Percentiles rank a stretch among this genome's conserved stretches.
These are phyloP conservation scores for Thielaviopsis ethacetica DNA, from an alignment of 2,329 filamentous ascomycete genomes.

Conservation along the genomic window DNA sequence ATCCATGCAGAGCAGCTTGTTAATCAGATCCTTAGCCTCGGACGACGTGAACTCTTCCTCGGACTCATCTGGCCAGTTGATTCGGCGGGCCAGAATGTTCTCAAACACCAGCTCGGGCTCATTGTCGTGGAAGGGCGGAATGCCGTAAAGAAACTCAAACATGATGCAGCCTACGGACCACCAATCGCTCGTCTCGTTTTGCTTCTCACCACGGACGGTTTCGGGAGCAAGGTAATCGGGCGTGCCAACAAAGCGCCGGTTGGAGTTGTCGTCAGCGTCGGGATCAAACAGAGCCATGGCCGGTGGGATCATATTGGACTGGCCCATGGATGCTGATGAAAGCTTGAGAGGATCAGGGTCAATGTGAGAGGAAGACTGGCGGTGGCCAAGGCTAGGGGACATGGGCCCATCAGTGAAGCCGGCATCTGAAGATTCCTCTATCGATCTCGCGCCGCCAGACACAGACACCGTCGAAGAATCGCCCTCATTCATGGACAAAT, in stretches of 20 bases:
- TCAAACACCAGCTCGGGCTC: slow-evolving; percentile 92
- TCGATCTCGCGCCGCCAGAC: slow-evolving; percentile 34
- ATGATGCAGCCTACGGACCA: slow-evolving; percentile 98
- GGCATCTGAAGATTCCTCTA: slow-evolving; percentile 34
- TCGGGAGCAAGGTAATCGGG: slow-evolving; percentile 95
- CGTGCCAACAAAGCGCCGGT: slow-evolving; percentile 85
- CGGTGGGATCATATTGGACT: slow-evolving; percentile 59
- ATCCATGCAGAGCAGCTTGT: slow-evolving; percentile 74
- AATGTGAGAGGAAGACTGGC: background rate
- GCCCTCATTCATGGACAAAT: slow-evolving; percentile 55
- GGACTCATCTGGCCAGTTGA: slow-evolving; percentile 79
- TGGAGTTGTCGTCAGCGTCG: slow-evolving; percentile 55
- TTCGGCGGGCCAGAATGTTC: slow-evolving; percentile 78
- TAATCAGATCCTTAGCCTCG: slow-evolving; percentile 88
- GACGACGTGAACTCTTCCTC: slow-evolving; percentile 59
- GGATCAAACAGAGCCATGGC: slow-evolving; percentile 93
- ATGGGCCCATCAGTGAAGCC: slow-evolving; percentile 48
- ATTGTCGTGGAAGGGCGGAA: slow-evolving; percentile 80
- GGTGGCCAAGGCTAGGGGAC: slow-evolving; percentile 51
- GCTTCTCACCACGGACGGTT: slow-evolving; percentile 85
- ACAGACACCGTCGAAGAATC: slow-evolving; percentile 21
- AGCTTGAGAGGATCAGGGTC: slow-evolving; percentile 21
- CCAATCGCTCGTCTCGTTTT: slow-evolving; percentile 98
- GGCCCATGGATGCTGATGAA: slow-evolving; percentile 30
- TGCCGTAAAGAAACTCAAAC: slow-evolving; percentile 89